phyloP scores from a whole-genome alignment of 768 basidiomycete species.

The Rhodocollybia butyracea region DNA sequence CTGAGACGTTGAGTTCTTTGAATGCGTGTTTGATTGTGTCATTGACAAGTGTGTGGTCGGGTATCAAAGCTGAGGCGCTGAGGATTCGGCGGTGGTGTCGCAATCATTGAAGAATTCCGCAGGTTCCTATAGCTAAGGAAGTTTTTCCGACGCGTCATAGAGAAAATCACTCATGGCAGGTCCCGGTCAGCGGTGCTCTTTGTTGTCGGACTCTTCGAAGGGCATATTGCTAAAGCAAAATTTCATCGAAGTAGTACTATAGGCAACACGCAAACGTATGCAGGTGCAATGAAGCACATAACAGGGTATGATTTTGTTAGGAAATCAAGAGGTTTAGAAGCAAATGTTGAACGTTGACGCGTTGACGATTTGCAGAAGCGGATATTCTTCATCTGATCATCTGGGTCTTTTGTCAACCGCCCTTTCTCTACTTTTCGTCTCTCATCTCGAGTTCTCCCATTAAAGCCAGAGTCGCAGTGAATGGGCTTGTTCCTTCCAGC shows the following conservation, averaged over 20 bases:
- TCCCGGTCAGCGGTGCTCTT: slow-evolving; percentile 12
- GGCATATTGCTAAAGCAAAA: background rate
- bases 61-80: too few relatives aligned
- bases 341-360: too few relatives aligned
- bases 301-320: too few relatives aligned
- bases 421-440: background rate
- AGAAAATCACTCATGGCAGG: slow-evolving; percentile 30
- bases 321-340: background rate
- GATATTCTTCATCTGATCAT: slow-evolving; percentile 1
- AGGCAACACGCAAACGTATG: background rate
- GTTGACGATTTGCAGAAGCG: background rate
- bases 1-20: slow-evolving; percentile 30
- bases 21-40: slow-evolving; percentile 35
- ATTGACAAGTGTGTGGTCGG: slow-evolving; percentile 27
- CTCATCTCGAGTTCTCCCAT: background rate
- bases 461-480: background rate
- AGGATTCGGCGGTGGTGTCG: too few relatives aligned
- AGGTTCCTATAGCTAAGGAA: slow-evolving; percentile 11
- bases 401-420: background rate
- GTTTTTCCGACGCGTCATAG: slow-evolving; percentile 18
- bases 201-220: slow-evolving; percentile 1
- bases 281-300: too few relatives aligned
- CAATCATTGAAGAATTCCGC: slow-evolving; percentile 1
- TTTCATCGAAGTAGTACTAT: background rate
- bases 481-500: slow-evolving; percentile 2